Evolutionary conservation across 2,329 filamentous ascomycete species (phyloP).

Genomic region (Cryphonectria radicalis): DNA sequence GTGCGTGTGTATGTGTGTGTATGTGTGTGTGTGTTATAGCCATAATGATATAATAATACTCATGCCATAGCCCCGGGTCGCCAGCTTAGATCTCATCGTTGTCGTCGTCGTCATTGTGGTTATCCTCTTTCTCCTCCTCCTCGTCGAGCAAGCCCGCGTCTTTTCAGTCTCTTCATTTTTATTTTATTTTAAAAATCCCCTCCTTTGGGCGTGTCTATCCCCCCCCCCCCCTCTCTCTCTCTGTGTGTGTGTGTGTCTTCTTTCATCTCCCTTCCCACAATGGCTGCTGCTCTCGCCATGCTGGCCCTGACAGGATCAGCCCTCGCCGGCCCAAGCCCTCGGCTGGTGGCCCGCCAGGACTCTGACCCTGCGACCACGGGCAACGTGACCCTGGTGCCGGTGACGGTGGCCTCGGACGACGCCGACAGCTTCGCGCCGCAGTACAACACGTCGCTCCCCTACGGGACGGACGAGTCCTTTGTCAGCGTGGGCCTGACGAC

Average conservation of each 20-base stretch:
- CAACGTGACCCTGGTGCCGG: constrained; percentile 23
- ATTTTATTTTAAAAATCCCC: not conserved
- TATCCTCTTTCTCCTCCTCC: not conserved
- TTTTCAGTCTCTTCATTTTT: not conserved
- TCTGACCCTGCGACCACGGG: constrained; percentile 12
- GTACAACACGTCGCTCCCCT: constrained; percentile 21
- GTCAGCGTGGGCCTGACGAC: constrained; percentile 24
- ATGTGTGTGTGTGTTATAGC: too few species aligned
- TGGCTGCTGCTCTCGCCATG: constrained; percentile 7
- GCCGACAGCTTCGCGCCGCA: constrained; percentile 12
- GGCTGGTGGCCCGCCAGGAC: constrained; percentile 16
- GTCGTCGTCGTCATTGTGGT: not conserved
- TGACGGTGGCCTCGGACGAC: constrained; percentile 3
- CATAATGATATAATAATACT: not conserved
- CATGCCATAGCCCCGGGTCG: not conserved
- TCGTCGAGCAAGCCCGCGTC: not conserved
- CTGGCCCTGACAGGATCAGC: constrained; percentile 14
- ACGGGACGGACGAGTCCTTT: constrained; percentile 15
- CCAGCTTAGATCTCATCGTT: not conserved
- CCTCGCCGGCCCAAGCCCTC: constrained; percentile 9
- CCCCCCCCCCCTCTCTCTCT: not conserved
- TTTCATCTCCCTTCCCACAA: not conserved
- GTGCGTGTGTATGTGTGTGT: too few species aligned
- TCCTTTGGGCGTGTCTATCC: not conserved
- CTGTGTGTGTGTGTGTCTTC: not conserved